Percentiles rank a stretch among this genome's conserved stretches.
These are phyloP conservation scores for Stephanodiscus triporus DNA, from an alignment of 108 stramenopile species.

Conservation along the genomic window DNA sequence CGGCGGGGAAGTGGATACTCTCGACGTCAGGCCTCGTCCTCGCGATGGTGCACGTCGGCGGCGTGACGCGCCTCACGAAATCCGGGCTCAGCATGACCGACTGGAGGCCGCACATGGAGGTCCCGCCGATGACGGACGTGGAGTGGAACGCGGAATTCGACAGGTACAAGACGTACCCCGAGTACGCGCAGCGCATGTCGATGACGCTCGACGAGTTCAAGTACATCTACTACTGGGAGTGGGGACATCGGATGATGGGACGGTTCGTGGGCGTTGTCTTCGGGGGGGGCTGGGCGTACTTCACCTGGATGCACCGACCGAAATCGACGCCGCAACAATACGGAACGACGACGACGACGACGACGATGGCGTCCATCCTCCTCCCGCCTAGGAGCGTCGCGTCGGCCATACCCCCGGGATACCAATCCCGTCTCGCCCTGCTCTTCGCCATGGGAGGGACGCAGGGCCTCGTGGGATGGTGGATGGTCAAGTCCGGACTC, in stretches of 20 bases:
- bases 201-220: slow-evolving; percentile 99
- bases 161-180: slow-evolving; percentile 96
- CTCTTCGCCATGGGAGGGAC: slow-evolving; percentile 95
- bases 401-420: slow-evolving; percentile 81
- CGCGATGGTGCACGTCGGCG: slow-evolving; percentile 98
- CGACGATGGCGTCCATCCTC: background rate
- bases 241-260: slow-evolving; percentile 98
- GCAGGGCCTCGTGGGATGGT: slow-evolving; percentile 99
- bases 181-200: slow-evolving; percentile 90
- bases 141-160: slow-evolving; percentile 97
- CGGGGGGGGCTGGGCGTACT: slow-evolving; percentile 88
- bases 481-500: slow-evolving; percentile 99
- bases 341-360: too few species aligned
- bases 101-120: slow-evolving; percentile 91
- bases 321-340: background rate
- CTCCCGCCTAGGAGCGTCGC: slow-evolving; percentile 19
- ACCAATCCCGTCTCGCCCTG: slow-evolving; percentile 78
- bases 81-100: slow-evolving; percentile 97
- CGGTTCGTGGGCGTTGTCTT: slow-evolving; percentile 90
- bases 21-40: slow-evolving; percentile 88
- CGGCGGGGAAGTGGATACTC: slow-evolving; percentile 91
- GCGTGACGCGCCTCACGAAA: slow-evolving; percentile 95
- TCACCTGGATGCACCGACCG: slow-evolving; percentile 65
- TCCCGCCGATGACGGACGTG: slow-evolving; percentile 80
- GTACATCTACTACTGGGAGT: slow-evolving; percentile 98